phyloP scores from a whole-genome alignment of 2,329 filamentous ascomycete genomes.

The Alternaria sp. region DNA sequence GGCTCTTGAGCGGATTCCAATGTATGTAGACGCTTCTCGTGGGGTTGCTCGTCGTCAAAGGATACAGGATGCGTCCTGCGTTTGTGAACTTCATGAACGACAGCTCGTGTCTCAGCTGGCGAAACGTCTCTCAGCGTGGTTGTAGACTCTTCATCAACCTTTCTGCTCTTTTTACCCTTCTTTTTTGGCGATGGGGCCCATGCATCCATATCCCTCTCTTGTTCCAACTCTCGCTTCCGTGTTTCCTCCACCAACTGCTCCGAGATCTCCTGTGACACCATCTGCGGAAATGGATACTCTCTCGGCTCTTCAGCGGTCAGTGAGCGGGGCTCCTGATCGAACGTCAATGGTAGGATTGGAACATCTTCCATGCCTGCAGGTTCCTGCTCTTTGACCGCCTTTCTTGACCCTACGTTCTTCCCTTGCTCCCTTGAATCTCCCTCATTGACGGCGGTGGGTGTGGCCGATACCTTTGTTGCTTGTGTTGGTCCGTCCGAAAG shows the following conservation, averaged over 20 bases:
- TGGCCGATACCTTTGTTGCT: background rate
- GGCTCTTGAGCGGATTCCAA: conserved; percentile 23
- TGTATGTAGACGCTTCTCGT: conserved; percentile 48
- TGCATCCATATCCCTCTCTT: conserved; percentile 35
- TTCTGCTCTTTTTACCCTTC: conserved; percentile 54
- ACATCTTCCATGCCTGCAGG: conserved; percentile 8
- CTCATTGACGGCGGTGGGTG: conserved; percentile 20
- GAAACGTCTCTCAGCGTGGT: conserved; percentile 11
- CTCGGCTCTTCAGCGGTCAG: conserved; percentile 20
- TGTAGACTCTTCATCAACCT: conserved; percentile 28
- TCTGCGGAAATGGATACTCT: conserved; percentile 44
- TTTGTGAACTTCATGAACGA: conserved; percentile 38
- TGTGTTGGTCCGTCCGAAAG: background rate
- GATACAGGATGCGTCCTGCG: conserved; percentile 47
- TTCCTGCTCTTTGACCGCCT: conserved; percentile 19
- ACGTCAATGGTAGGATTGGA: conserved; percentile 24
- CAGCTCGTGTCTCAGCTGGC: conserved; percentile 18
- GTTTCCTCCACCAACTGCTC: conserved; percentile 6
- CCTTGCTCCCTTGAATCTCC: conserved; percentile 33
- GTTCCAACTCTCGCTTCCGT: conserved; percentile 26
- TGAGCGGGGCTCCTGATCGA: conserved; percentile 28
- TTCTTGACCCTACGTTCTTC: conserved; percentile 33
- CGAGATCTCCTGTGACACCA: conserved; percentile 16
- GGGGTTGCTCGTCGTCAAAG: conserved; percentile 42
- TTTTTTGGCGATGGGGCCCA: conserved; percentile 53